Evolutionary conservation across 2,329 filamentous ascomycete species (phyloP), one percentile per base, ranked within the genome.

Genomic region (Aspergillus spinulosporus): DNA sequence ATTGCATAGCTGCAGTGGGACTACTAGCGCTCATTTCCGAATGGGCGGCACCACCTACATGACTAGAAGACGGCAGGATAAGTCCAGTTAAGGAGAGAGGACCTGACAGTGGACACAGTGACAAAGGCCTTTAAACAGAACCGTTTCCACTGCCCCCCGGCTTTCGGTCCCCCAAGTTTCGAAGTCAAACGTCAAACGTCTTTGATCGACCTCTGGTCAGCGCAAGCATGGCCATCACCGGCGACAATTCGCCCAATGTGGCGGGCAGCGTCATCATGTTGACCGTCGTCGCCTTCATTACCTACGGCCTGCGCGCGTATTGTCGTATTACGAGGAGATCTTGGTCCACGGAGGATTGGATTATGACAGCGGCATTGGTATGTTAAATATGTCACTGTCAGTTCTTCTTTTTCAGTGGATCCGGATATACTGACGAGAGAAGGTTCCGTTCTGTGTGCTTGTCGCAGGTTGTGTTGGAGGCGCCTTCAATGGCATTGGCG

Each of bases 401-500:
- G 7, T 42, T 42, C n/a, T 42, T 11, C 4, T 1, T 3, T 21
- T 4, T 11, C 5, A 14, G 12, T 4, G 21, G 9, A 5, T 6
- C 14, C 5, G 5, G 32, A 32, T 52, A 59, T 26, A 63, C 40
- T 52, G 31, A 44, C 40, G 40, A 39, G 31, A 6, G 5, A 15
- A 66, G 64, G 29, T 60, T 2, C 64, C 64, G 5, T 66, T 66
- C 26, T 48, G 49, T 9, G 64, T 63, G 21, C 57, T 65, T 11
- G 52, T 59, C 2, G 54, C 58, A 7, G 64, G 64, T 14, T 64
- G 59, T 49, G 12, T 64, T 9, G 64, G 64, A n/a, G 62, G 64
- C 12, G 59, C 64, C 3, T 65, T 66, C 47, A 66, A 65, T 54
- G 64, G 64, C n/a, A 65, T 66, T 37, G 64, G 64, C 4, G 52